Evolutionary conservation across 1,284 basidiomycete genomes (phyloP), one percentile per base, ranked within the genome.

Genomic region (Tausonia pullulans): DNA sequence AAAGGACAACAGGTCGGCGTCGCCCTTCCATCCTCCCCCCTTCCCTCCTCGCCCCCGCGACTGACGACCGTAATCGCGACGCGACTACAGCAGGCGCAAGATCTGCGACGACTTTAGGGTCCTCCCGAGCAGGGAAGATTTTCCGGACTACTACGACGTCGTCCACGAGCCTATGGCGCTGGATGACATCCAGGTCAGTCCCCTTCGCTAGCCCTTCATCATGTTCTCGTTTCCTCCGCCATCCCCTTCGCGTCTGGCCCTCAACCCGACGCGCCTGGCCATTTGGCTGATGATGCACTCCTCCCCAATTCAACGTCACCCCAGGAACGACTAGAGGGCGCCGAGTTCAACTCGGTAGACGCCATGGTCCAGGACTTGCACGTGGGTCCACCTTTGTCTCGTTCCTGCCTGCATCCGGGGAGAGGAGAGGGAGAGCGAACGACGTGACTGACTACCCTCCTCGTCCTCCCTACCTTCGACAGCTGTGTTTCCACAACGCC

Each of bases 141-240:
- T 93, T 75, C 85, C 91, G 14, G 92, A 95, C 79, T 97, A 97
- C 78, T 96, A 94, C 77, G 83, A 85, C 70, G 78, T 83, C 60
- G 95, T 95, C 73, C 85, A 86, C 74, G 81, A 82, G 58, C 93
- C 93, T 46, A 86, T 95, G 69, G 85, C 90, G 44, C 80, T 96
- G 63, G 86, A 90, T 61, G 87, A 93, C 69, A 90, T 78, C 76
- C 90, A 70, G 68, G 87, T 78, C 45, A 44, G 58, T 56, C 43
- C 14, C 9, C 10, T 4, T 11, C 13, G 50, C 46, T 50, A 11
- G 14, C 16, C 6, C 44, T n/a, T 6, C 3, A 13, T 10, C 10
- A 13, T 46, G 16, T 14, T 41, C 4, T 10, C 92, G 94, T 48
- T 89, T 91, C 75, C 94, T 93, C 75, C 82, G 81, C 71, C 96